These are phyloP conservation scores for Tetrahymena borealis DNA, from an alignment of 73 alveolate species.

Conservation along the genomic window DNA sequence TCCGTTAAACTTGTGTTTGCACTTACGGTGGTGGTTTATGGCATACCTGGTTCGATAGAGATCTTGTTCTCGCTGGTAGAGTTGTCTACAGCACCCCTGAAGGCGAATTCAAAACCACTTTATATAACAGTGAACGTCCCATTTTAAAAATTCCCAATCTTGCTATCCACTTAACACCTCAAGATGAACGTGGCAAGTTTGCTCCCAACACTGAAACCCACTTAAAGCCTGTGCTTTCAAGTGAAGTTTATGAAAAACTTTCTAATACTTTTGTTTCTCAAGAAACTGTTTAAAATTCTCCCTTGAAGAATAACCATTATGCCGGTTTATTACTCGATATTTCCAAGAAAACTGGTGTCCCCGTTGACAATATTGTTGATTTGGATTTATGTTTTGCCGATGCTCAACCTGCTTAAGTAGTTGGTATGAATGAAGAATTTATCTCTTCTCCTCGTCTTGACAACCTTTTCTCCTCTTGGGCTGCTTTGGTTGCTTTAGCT, in stretches of 20 bases:
- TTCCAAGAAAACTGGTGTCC: conserved; percentile 61
- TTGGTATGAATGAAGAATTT: conserved; percentile 93
- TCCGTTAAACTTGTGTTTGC: conserved; percentile 75
- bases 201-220: conserved; percentile 87
- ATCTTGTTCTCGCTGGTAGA: conserved; percentile 92
- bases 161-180: conserved; percentile 86
- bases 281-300: conserved; percentile 47
- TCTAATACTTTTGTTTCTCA: conserved; percentile 21
- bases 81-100: conserved; percentile 69
- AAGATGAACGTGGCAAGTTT: conserved; percentile 65
- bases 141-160: conserved; percentile 87
- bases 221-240: conserved; percentile 85
- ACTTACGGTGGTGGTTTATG: conserved; percentile 98
- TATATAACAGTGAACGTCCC: conserved; percentile 82
- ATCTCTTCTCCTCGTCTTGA: conserved; percentile 89
- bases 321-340: conserved; percentile 62
- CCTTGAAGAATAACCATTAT: conserved; percentile 80
- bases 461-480: conserved; percentile 79
- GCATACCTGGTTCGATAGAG: conserved; percentile 99
- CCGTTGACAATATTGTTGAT: conserved; percentile 75
- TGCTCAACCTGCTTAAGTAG: conserved; percentile 72
- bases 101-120: conserved; percentile 61
- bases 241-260: conserved; percentile 64
- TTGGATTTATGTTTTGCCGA: conserved; percentile 87
- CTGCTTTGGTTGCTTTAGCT: conserved; percentile 82